These are phyloP conservation scores for Posidonia oceanica DNA, from an alignment of 116 monocot genomes.

Conservation along the genomic window DNA sequence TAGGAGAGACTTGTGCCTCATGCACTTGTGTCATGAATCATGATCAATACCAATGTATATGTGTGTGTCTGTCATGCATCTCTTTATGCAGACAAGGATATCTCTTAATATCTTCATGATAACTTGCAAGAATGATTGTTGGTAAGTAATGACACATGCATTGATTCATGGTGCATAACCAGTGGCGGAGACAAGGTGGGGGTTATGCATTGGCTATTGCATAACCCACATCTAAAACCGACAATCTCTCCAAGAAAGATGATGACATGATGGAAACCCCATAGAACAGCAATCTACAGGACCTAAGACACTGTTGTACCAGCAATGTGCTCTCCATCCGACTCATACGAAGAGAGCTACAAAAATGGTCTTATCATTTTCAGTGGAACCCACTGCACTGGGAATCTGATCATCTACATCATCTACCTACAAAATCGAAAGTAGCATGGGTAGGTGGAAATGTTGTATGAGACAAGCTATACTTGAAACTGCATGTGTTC, in stretches of 20 bases:
- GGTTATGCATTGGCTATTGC: too few relatives aligned
- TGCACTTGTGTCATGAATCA: too few relatives aligned
- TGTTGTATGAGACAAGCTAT: not conserved
- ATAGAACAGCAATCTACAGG: not conserved
- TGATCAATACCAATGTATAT: not conserved
- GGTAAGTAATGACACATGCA: not conserved
- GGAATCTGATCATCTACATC: not conserved
- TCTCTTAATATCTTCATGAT: conserved; percentile 3
- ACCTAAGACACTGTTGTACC: not conserved
- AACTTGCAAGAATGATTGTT: conserved; percentile 4
- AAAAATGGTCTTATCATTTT: not conserved
- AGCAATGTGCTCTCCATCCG: not conserved
- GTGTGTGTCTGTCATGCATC: not conserved
- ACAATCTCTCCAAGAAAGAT: not conserved
- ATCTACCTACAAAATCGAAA: not conserved
- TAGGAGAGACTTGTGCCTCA: too few relatives aligned
- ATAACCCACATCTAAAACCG: too few relatives aligned
- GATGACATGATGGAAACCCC: not conserved
- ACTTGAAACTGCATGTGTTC: not conserved
- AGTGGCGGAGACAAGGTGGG: too few relatives aligned
- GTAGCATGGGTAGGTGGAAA: not conserved
- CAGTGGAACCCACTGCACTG: not conserved
- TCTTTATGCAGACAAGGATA: not conserved
- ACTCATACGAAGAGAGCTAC: not conserved
- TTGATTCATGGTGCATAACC: not conserved